Evolutionary conservation across 2,329 filamentous ascomycete species (phyloP).

Genomic region (Rutstroemia sp.): DNA sequence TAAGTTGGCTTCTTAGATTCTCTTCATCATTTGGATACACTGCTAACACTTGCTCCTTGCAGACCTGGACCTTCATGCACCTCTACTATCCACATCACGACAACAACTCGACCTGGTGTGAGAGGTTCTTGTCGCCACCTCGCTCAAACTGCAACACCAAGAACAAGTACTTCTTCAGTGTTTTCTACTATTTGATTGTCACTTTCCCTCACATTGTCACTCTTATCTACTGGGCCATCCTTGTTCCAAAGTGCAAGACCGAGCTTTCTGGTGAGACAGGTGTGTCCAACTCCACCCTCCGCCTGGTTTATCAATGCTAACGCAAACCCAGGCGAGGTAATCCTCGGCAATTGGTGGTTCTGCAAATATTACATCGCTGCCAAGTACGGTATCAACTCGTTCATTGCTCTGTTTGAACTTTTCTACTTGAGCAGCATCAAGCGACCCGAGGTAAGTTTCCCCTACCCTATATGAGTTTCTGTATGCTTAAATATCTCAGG

Average conservation of each 20-base stretch:
- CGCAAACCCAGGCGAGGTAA: constrained; percentile 12
- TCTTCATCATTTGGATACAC: neutral
- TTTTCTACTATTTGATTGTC: constrained; percentile 28
- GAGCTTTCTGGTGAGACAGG: constrained; percentile 20
- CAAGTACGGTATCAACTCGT: constrained; percentile 23
- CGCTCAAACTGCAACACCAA: constrained; percentile 17
- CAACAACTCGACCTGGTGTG: constrained; percentile 14
- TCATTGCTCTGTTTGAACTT: constrained; percentile 28
- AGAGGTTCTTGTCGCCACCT: constrained; percentile 23
- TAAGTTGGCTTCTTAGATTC: constrained; percentile 15
- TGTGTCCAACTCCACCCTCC: constrained; percentile 2
- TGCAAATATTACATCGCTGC: constrained; percentile 22
- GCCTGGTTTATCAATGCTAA: constrained; percentile 8
- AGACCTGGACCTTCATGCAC: constrained; percentile 31
- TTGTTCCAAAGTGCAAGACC: constrained; percentile 22
- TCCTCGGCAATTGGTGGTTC: constrained; percentile 20
- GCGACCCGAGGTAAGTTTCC: constrained; percentile 23
- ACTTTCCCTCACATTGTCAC: constrained; percentile 26
- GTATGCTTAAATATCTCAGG: constrained; percentile 16
- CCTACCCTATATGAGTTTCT: neutral
- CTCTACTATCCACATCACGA: constrained; percentile 26
- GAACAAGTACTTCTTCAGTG: constrained; percentile 27
- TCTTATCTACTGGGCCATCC: constrained; percentile 27
- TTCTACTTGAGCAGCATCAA: constrained; percentile 28
- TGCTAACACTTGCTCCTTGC: neutral